Evolutionary conservation across 2,329 filamentous ascomycete genomes (phyloP), one percentile per base, ranked within the genome.

Genomic region (Xylaria sp.): DNA sequence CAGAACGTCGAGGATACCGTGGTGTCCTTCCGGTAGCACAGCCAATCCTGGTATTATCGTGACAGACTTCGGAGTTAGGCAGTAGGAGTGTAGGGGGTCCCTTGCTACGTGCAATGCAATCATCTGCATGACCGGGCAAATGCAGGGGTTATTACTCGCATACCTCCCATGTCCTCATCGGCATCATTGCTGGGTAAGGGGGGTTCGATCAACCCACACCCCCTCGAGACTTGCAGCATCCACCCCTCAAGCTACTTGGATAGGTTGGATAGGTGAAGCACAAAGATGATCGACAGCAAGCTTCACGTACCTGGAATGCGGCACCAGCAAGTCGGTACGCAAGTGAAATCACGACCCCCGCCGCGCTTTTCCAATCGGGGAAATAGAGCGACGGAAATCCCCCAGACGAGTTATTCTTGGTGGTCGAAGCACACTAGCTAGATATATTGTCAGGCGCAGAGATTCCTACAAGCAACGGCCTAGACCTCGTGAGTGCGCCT

Each of bases 111-210:
- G 50, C 50, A 54, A 69, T 67, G 60, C 63, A 60, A 61, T 47
- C 38, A 44, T 56, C 36, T 69, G 63, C 63, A 69, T 63, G 56
- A 42, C 53, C 56, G 45, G 63, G 56, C 57, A 61, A 50, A 66
- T 63, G 67, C 63, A 67, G 63, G 59, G 55, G 61, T 56, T 44
- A 62, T 68, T 69, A 67, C 60, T 66, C 42, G 67, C 67, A 63
- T 69, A 36, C 15, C 45, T 25, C 22, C 61, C 58, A 47, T 59
- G 38, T 61, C 45, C 33, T 53, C 59, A 53, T 57, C 50, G 54
- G 44, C 29, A 58, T 33, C 22, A 51, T 44, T 44, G 39, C 20
- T 67, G 60, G 67, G 67, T 61, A 61, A 61, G 63, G 63, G 57
- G 67, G 56, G 65, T 39, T 62, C 15, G 54, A 58, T 61, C 39